These are phyloP conservation scores for Gaultheria prostrata DNA, from an alignment of 148 eudicot genomes.

Conservation along the genomic window DNA sequence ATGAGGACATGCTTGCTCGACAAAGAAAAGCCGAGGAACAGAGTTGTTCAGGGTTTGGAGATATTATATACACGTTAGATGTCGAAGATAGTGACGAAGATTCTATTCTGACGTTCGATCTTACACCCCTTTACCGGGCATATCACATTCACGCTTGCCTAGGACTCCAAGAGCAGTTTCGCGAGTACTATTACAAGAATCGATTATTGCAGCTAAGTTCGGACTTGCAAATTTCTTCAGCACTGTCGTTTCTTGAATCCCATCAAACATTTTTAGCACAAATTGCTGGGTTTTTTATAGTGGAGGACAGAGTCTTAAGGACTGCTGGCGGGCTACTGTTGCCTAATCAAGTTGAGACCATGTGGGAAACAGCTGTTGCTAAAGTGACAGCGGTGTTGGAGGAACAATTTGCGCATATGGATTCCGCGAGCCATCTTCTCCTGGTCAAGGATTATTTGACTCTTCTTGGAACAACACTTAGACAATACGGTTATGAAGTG, in stretches of 20 bases:
- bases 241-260: constrained; percentile 73
- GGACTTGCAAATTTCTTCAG: constrained; percentile 70
- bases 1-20: constrained; percentile 68
- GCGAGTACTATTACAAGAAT: constrained; percentile 89
- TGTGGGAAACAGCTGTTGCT: constrained; percentile 84
- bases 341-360: constrained; percentile 76
- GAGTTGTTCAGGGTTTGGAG: constrained; percentile 48
- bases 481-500: constrained; percentile 79
- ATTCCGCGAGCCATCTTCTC: constrained; percentile 65
- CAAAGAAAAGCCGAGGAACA: constrained; percentile 84
- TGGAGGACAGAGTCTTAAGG: constrained; percentile 88
- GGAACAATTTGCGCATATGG: constrained; percentile 63
- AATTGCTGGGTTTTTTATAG: constrained; percentile 79
- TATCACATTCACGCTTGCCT: constrained; percentile 79
- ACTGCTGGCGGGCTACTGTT: constrained; percentile 78
- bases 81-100: constrained; percentile 72
- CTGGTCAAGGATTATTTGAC: constrained; percentile 82
- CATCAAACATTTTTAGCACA: constrained; percentile 77
- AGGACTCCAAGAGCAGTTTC: constrained; percentile 64
- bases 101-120: constrained; percentile 70
- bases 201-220: constrained; percentile 81
- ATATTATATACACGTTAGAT: constrained; percentile 61
- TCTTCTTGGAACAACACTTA: constrained; percentile 76
- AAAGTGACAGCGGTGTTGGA: constrained; percentile 66
- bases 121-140: constrained; percentile 84